Base-by-base conservation (phyloP, 1,139 yeast species). In the Protomyces arabidopsidicola region DNA sequence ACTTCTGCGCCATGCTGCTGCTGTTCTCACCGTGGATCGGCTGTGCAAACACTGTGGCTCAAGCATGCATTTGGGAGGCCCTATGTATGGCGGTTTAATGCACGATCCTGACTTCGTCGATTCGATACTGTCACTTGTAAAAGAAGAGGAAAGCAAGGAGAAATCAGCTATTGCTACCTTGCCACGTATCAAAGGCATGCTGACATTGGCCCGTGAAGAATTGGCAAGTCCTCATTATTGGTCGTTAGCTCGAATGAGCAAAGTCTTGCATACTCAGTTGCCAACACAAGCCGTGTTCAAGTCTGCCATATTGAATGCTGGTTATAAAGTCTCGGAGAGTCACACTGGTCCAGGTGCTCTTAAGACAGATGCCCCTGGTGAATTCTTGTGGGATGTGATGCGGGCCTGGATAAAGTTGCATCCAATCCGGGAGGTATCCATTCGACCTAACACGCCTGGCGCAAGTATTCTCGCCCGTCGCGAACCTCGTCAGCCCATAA, bases 361-460 rank as follows among this genome's bases (percentile, higher is more conserved):
- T 69, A 93, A 93, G 77, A 93, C 98, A 0, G 79, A 89, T 71
- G 98, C 98, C 0, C 90, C 96, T 4, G 88, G 89, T 86, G 84
- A 81, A 45, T 82, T 82, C 35, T 78, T 91, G 51, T 86, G 96
- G 85, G 84, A 82, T 66, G 78, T 91, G 24, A 82, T 85, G 73
- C 81, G 84, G 66, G 83, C 84, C 67, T 89, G 95, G 86, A 80
- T 86, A 61, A 77, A 75, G 55, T 72, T 80, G 55, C 75, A 77
- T 48, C 75, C 78, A 35, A 78, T 80, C 65, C 76, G 78, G 66
- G 73, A 74, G 60, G 70, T 75, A 24, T 73, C 78, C 34, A 78
- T 81, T 73, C 82, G 81, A 68, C 75, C 55, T n/a, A 60, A 60
- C 14, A 78, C 87, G 6, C 84, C 87, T 0, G 97, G 97, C 0